phyloP scores from a whole-genome alignment of 2,329 filamentous ascomycete genomes.

The Sporothrix inflata region DNA sequence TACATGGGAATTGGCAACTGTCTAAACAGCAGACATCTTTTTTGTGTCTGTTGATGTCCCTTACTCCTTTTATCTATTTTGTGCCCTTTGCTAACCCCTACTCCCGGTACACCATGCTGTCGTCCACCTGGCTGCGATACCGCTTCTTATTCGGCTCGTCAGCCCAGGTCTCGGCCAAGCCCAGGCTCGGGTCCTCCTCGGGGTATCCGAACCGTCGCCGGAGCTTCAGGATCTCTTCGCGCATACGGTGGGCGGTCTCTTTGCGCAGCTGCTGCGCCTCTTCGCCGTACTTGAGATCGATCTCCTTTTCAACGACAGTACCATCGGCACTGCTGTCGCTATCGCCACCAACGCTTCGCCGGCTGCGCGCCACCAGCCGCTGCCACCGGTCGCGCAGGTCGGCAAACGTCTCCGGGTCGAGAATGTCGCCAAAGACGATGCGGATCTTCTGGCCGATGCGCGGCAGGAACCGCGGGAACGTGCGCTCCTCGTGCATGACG shows the following conservation, averaged over 20 bases:
- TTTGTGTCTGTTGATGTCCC: not conserved
- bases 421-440: slow-evolving; percentile 76
- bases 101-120: slow-evolving; percentile 50
- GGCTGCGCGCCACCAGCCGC: slow-evolving; percentile 61
- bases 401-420: slow-evolving; percentile 78
- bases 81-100: slow-evolving; percentile 14
- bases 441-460: slow-evolving; percentile 70
- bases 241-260: slow-evolving; percentile 77
- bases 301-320: not conserved
- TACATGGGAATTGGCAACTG: not conserved
- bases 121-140: slow-evolving; percentile 59
- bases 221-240: slow-evolving; percentile 79
- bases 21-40: not conserved
- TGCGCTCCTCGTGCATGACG: slow-evolving; percentile 83
- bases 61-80: not conserved
- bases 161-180: slow-evolving; percentile 80
- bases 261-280: slow-evolving; percentile 78
- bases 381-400: slow-evolving; percentile 77
- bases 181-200: slow-evolving; percentile 78
- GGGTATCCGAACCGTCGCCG: slow-evolving; percentile 71
- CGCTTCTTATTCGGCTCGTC: slow-evolving; percentile 52
- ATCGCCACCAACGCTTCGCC: slow-evolving; percentile 37
- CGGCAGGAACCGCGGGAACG: slow-evolving; percentile 80
- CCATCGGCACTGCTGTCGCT: not conserved
- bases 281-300: slow-evolving; percentile 65